Evolutionary conservation across 306 rosid species (phyloP).

Genomic region (Pueraria montana): DNA sequence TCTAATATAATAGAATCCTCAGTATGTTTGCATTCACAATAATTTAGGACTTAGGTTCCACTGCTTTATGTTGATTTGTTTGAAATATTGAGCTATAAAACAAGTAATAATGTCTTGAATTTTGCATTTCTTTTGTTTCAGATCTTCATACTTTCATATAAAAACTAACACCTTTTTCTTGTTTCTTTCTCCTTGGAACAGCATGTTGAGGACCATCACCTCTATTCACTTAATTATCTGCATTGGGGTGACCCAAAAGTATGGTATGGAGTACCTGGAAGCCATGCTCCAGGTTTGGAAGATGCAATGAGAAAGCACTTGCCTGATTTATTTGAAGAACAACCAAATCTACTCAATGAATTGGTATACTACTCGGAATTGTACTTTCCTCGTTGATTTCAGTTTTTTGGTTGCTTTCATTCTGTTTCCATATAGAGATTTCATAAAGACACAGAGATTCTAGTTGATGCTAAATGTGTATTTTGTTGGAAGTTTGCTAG

Average conservation of each 20-base stretch:
- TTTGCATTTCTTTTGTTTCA: slow-evolving; percentile 42
- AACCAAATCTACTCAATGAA: slow-evolving; percentile 91
- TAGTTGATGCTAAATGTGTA: slow-evolving; percentile 25
- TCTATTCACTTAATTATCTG: slow-evolving; percentile 89
- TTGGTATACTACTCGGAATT: slow-evolving; percentile 64
- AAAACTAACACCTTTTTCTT: slow-evolving; percentile 38
- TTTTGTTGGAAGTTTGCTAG: slow-evolving; percentile 22
- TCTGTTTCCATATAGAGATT: slow-evolving; percentile 19
- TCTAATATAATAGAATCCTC: neutral
- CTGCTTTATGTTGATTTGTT: slow-evolving; percentile 26
- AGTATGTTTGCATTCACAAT: neutral
- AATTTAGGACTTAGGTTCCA: slow-evolving; percentile 29
- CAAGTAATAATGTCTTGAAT: slow-evolving; percentile 2
- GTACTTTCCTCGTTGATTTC: slow-evolving; percentile 42
- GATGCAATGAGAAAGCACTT: slow-evolving; percentile 81
- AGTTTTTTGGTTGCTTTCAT: slow-evolving; percentile 32
- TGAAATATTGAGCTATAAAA: slow-evolving; percentile 18
- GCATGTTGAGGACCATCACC: slow-evolving; percentile 99
- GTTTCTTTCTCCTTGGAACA: slow-evolving; percentile 56
- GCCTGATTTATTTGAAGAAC: slow-evolving; percentile 88
- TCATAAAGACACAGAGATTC: neutral
- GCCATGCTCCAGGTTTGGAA: slow-evolving; percentile 77
- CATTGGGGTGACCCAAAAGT: slow-evolving; percentile 98
- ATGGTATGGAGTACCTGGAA: slow-evolving; percentile 97
- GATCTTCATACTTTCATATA: slow-evolving; percentile 31